These are phyloP conservation scores for Scheffersomyces lignosus DNA, from an alignment of 805 yeast genomes.

Conservation along the genomic window DNA sequence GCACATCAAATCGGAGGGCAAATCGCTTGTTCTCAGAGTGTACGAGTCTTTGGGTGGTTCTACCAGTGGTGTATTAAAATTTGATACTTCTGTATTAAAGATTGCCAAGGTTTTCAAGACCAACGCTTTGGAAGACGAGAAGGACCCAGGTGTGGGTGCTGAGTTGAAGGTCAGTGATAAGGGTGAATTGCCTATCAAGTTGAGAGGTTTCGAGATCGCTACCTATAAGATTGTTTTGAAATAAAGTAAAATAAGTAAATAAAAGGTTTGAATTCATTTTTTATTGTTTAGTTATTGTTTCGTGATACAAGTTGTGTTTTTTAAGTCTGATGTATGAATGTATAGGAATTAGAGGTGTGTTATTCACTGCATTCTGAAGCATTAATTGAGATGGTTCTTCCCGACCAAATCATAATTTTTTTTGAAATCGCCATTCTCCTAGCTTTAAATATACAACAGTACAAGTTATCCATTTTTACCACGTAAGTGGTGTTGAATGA, in stretches of 20 bases:
- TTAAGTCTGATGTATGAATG: too few relatives aligned
- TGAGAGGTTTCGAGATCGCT: constrained; percentile 80
- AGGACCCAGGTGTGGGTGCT: constrained; percentile 19
- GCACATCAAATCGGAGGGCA: constrained; percentile 47
- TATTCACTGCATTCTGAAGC: not conserved
- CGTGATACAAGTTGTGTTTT: not conserved
- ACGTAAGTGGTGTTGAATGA: too few relatives aligned
- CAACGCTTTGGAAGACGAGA: constrained; percentile 57
- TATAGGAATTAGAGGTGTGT: not conserved
- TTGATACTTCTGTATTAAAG: constrained; percentile 37
- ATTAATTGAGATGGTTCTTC: too few relatives aligned
- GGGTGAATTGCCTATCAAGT: constrained; percentile 41
- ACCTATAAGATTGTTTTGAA: constrained; percentile 52
- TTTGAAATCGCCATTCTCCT: too few relatives aligned
- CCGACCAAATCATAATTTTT: too few relatives aligned
- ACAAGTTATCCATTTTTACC: too few relatives aligned
- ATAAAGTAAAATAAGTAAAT: constrained; percentile 2
- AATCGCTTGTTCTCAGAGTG: constrained; percentile 66
- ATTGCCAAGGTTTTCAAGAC: constrained; percentile 52
- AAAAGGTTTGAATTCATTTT: constrained; percentile 2
- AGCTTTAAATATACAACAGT: too few relatives aligned
- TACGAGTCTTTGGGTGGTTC: constrained; percentile 90
- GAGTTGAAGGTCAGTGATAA: constrained; percentile 34
- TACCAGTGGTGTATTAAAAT: constrained; percentile 50
- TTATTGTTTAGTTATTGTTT: not conserved